A percentile compares a stretch with the other conserved stretches of the same genome.
These are phyloP conservation scores for Alternaria longipes DNA, from an alignment of 2,329 filamentous ascomycete genomes.

Conservation along the genomic window DNA sequence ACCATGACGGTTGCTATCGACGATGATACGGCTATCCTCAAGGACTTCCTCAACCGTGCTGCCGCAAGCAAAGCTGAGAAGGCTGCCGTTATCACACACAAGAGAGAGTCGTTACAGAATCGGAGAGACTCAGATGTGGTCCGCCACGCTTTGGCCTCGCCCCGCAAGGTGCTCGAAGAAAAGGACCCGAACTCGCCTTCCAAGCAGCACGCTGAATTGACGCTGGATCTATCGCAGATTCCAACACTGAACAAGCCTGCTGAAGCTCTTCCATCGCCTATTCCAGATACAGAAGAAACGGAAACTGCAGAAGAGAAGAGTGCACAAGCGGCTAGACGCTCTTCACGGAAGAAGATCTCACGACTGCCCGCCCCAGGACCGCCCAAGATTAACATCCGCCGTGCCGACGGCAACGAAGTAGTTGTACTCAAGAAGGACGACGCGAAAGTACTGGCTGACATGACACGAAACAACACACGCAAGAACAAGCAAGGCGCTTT, in stretches of 20 bases:
- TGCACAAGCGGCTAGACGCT: slow-evolving; percentile 40
- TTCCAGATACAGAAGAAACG: slow-evolving; percentile 16
- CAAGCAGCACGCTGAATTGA: slow-evolving; percentile 45
- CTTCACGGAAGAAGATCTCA: slow-evolving; percentile 46
- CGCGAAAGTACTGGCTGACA: slow-evolving; percentile 57
- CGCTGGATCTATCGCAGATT: slow-evolving; percentile 43
- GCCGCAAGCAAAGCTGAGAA: slow-evolving; percentile 57
- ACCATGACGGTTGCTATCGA: slow-evolving; percentile 50
- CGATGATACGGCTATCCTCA: slow-evolving; percentile 60
- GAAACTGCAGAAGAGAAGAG: slow-evolving; percentile 28
- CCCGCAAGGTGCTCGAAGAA: slow-evolving; percentile 55
- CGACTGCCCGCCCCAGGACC: slow-evolving; percentile 45
- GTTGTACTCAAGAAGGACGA: slow-evolving; percentile 59
- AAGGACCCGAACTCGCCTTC: slow-evolving; percentile 61
- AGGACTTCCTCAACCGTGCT: slow-evolving; percentile 60
- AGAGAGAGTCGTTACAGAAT: slow-evolving; percentile 56
- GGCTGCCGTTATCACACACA: slow-evolving; percentile 43
- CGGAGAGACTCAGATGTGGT: slow-evolving; percentile 59
- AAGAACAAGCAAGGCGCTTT: slow-evolving; percentile 61
- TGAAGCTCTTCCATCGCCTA: slow-evolving; percentile 30
- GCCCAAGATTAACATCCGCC: slow-evolving; percentile 57
- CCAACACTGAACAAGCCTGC: slow-evolving; percentile 34
- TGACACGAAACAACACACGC: slow-evolving; percentile 59
- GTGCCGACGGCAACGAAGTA: slow-evolving; percentile 53
- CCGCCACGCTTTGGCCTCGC: slow-evolving; percentile 57